Evolutionary conservation across 176 grass and related monocot species (phyloP).

Genomic region (Phoenix roebelenii): DNA sequence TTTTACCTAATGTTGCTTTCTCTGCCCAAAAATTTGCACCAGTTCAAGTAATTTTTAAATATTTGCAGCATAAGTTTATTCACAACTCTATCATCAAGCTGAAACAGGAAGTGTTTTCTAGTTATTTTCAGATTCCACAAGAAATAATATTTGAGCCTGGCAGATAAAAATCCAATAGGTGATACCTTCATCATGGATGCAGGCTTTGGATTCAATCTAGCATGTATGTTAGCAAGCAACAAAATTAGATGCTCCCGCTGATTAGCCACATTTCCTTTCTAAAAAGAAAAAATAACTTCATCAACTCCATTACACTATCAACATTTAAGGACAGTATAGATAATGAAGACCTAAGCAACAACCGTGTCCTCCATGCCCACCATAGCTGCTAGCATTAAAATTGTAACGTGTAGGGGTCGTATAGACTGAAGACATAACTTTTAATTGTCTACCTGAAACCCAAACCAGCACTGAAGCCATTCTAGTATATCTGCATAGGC

Average conservation of each 20-base stretch:
- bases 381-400: too few species aligned
- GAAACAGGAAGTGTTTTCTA: slow-evolving; percentile 18
- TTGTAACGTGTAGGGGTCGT: too few species aligned
- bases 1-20: slow-evolving; percentile 87
- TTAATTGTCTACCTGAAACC: slow-evolving; percentile 63
- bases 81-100: slow-evolving; percentile 97
- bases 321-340: too few species aligned
- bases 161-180: neutral
- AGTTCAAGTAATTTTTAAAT: slow-evolving; percentile 86
- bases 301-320: neutral
- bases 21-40: slow-evolving; percentile 90
- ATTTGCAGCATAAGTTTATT: slow-evolving; percentile 77
- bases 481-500: slow-evolving; percentile 46
- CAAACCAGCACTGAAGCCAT: slow-evolving; percentile 92
- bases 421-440: too few species aligned
- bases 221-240: slow-evolving; percentile 83
- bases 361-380: too few species aligned
- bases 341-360: too few species aligned
- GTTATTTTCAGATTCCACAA: slow-evolving; percentile 18
- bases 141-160: slow-evolving; percentile 9
- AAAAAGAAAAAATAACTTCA: slow-evolving; percentile 9
- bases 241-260: slow-evolving; percentile 96
- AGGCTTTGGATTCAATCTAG: slow-evolving; percentile 63
- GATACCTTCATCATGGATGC: slow-evolving; percentile 58
- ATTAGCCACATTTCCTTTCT: slow-evolving; percentile 94